phyloP scores from a whole-genome alignment of 805 yeast species.

The Starmerella bombi region DNA sequence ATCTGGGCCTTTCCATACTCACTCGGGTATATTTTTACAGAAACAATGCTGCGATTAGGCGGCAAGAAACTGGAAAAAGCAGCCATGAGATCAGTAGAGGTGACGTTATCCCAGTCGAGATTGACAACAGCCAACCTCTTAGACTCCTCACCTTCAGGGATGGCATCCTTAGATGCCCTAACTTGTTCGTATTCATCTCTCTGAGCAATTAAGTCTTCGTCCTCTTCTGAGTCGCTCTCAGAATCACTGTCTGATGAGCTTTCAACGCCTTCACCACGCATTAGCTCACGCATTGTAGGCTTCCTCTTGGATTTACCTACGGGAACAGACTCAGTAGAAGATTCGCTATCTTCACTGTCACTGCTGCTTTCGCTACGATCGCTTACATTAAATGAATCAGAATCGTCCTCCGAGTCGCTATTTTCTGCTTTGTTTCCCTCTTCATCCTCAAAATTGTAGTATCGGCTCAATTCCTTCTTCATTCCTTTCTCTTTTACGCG shows the following conservation, averaged over 20 bases:
- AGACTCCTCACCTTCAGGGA: constrained; percentile 83
- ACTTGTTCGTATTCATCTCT: constrained; percentile 29
- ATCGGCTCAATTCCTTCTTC: constrained; percentile 47
- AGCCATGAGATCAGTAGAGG: constrained; percentile 76
- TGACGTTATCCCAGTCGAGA: constrained; percentile 94
- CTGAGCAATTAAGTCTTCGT: constrained; percentile 7
- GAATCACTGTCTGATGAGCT: constrained; percentile 3
- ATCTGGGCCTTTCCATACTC: constrained; percentile 88
- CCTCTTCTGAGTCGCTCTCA: constrained; percentile 14
- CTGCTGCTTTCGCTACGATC: constrained; percentile 12
- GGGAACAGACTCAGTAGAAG: background rate
- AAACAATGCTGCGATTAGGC: constrained; percentile 49
- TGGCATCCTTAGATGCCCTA: constrained; percentile 29
- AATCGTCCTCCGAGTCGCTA: constrained; percentile 9
- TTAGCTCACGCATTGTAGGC: constrained; percentile 15
- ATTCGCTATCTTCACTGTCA: constrained; percentile 10
- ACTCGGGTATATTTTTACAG: constrained; percentile 69
- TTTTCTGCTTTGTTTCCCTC: constrained; percentile 22
- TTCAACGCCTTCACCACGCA: constrained; percentile 20
- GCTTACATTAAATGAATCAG: constrained; percentile 17
- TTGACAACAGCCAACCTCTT: constrained; percentile 79
- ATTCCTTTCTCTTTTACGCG: constrained; percentile 38
- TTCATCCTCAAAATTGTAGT: constrained; percentile 41
- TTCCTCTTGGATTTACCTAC: background rate
- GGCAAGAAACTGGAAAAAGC: constrained; percentile 81